Percentiles rank a stretch among this genome's conserved stretches.
These are phyloP conservation scores for Hamigera avellanea DNA, from an alignment of 495 filamentous ascomycete species.

Conservation along the genomic window DNA sequence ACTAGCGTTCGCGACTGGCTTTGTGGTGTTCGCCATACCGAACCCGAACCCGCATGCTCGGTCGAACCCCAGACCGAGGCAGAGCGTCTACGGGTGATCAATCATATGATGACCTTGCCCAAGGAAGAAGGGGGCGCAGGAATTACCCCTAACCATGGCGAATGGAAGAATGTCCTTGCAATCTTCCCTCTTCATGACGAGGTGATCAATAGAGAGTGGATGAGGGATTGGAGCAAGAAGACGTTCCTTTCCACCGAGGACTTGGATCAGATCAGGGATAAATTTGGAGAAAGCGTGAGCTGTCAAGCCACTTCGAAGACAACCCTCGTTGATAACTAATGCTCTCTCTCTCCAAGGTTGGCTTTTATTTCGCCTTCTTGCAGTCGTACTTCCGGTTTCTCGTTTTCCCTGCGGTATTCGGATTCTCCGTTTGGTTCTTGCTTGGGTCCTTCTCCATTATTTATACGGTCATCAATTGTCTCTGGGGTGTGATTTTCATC, in stretches of 20 bases:
- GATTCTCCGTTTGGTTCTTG: constrained; percentile 68
- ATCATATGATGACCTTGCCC: constrained; percentile 78
- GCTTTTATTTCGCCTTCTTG: constrained; percentile 93
- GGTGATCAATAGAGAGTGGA: constrained; percentile 79
- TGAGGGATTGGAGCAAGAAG: constrained; percentile 76
- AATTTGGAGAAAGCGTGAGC: constrained; percentile 74
- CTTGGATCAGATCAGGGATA: constrained; percentile 71
- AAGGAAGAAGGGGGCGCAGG: constrained; percentile 76
- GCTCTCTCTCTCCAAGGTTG: constrained; percentile 38
- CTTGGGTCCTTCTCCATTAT: constrained; percentile 75
- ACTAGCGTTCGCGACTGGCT: constrained; percentile 89
- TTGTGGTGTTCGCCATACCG: constrained; percentile 68
- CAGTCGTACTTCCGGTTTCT: constrained; percentile 87
- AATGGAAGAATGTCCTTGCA: constrained; percentile 76
- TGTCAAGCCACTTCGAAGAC: too few species aligned
- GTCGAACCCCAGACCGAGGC: constrained; percentile 70
- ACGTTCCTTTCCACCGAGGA: constrained; percentile 70
- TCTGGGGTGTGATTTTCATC: constrained; percentile 86
- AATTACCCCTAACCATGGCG: constrained; percentile 68
- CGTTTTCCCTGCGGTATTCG: constrained; percentile 73
- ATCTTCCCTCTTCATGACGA: constrained; percentile 87
- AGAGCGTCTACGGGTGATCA: constrained; percentile 74
- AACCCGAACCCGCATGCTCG: constrained; percentile 57
- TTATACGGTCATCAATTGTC: constrained; percentile 68
- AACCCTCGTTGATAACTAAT: background rate